Evolutionary conservation across 2,329 filamentous ascomycete genomes (phyloP), one percentile per base, ranked within the genome.

Genomic region (Verticillium klebahnii): DNA sequence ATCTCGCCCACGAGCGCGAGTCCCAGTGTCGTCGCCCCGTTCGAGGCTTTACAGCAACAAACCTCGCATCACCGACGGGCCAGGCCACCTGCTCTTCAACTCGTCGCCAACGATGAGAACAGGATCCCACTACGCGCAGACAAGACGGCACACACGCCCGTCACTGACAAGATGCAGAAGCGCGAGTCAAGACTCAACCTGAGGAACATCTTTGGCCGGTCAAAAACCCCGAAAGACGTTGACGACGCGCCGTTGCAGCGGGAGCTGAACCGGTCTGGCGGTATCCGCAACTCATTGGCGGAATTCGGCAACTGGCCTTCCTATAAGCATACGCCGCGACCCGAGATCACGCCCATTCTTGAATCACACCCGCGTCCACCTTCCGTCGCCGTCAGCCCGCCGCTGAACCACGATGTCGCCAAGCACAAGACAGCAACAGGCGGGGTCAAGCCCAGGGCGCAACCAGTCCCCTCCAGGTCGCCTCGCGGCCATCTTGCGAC

Each of bases 171-270:
- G 66, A 67, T 78, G 29, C 70, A 69, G 60, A 79, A 75, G 68
- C 75, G 83, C 64, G 83, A 85, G 63, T 85, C 83, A 17, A 81
- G 77, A 62, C 68, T 85, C 58, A 82, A 80, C 3, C 69, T 86
- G 57, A 76, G 81, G 60, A 80, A 73, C 64, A 75, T 87, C 9
- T 86, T 87, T 65, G 74, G 77, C 50, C 77, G 80, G 63, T 74
- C 75, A 23, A 83, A 77, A 68, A 58, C 71, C 3, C 67, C 68
- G 14, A 76, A 74, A 62, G 73, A 78, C 6, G 61, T 65, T 4
- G 74, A 78, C 19, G 54, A 32, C 69, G 69, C 5, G 61, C 70
- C 4, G 64, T 69, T 3, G 8, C 69, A 72, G 45, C 67, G 70
- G 50, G 71, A 73, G 12, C 65, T 67, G 2, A 67, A 73, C 4